These are phyloP conservation scores for Boletus vermiculosoides DNA, from an alignment of 768 basidiomycete species.

Conservation along the genomic window DNA sequence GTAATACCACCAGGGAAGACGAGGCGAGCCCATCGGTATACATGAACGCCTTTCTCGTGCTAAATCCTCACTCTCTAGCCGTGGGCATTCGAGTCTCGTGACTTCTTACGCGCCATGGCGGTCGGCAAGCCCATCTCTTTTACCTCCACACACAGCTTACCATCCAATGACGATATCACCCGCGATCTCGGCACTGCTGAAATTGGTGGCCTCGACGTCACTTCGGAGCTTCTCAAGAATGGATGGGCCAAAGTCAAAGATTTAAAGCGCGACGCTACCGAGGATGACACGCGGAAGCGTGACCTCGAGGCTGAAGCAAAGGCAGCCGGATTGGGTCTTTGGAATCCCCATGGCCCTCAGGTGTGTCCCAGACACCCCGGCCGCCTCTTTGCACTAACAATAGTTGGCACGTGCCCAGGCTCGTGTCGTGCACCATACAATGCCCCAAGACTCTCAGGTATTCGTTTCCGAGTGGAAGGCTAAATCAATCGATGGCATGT, in stretches of 20 bases:
- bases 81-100: conserved; percentile 91
- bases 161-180: conserved; percentile 69
- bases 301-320: conserved; percentile 79
- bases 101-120: conserved; percentile 79
- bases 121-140: conserved; percentile 93
- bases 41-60: background rate
- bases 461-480: conserved; percentile 93
- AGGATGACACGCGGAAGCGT: conserved; percentile 69
- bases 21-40: conserved; percentile 53
- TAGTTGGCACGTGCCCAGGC: conserved; percentile 43
- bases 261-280: conserved; percentile 74
- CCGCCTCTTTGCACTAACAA: background rate
- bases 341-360: conserved; percentile 80
- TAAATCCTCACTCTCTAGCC: conserved; percentile 44
- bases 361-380: conserved; percentile 33
- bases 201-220: conserved; percentile 68
- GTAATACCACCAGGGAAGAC: conserved; percentile 80
- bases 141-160: conserved; percentile 74
- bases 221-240: conserved; percentile 71
- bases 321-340: conserved; percentile 72
- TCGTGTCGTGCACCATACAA: conserved; percentile 72
- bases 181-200: conserved; percentile 81
- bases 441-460: conserved; percentile 86
- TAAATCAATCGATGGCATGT: conserved; percentile 78
- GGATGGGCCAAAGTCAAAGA: conserved; percentile 98